Percentiles rank a stretch among this genome's conserved stretches.
phyloP scores from a whole-genome alignment of 192 early-diverging fungal species.

The Lobosporangium transversale region DNA sequence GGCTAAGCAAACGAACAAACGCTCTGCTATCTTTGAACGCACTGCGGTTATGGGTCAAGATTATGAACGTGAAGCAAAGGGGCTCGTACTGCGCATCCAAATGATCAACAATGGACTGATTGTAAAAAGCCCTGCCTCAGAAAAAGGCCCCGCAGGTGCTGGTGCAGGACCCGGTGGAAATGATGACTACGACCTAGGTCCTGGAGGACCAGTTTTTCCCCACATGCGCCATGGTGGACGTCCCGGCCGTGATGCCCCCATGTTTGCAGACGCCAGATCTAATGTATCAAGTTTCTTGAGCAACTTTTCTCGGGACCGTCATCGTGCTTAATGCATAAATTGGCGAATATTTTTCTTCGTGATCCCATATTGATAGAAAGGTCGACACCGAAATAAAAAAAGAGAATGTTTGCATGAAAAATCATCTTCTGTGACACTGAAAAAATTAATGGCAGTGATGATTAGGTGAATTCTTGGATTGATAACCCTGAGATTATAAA shows the following conservation, averaged over 20 bases:
- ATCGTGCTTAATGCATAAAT: conserved; percentile 8
- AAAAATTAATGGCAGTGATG: no score
- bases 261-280: conserved; percentile 29
- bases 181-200: background rate
- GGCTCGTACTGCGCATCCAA: conserved; percentile 72
- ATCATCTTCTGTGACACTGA: no score
- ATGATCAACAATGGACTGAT: conserved; percentile 65
- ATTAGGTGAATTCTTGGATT: no score
- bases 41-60: conserved; percentile 71
- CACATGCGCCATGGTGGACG: background rate
- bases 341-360: background rate
- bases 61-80: conserved; percentile 69
- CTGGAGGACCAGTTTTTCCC: background rate
- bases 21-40: conserved; percentile 74
- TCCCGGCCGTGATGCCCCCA: conserved; percentile 15
- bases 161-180: background rate
- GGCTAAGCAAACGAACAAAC: conserved; percentile 74
- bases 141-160: conserved; percentile 12
- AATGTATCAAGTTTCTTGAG: conserved; percentile 32
- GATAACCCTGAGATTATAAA: no score
- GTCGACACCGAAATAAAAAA: no score
- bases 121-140: conserved; percentile 36
- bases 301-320: conserved; percentile 28
- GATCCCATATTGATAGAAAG: no score
- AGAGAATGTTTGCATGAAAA: no score